These are phyloP conservation scores for Colletotrichum costaricense DNA, from an alignment of 2,329 filamentous ascomycete species.

Conservation along the genomic window DNA sequence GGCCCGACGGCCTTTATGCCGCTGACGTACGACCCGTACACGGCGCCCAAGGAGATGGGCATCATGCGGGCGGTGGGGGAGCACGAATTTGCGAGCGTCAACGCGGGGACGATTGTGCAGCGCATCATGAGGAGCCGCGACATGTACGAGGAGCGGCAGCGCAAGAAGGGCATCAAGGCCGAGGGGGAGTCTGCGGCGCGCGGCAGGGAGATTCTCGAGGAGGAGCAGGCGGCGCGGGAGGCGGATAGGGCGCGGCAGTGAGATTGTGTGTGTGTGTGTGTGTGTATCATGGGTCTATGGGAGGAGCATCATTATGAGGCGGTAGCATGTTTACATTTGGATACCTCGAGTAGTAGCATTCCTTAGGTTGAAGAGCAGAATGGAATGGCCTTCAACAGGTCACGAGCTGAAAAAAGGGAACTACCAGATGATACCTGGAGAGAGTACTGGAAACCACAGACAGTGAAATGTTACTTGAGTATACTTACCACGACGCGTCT, in stretches of 20 bases:
- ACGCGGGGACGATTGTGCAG: slow-evolving; percentile 91
- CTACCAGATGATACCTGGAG: neutral
- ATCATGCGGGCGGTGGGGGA: slow-evolving; percentile 84
- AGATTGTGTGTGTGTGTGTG: neutral
- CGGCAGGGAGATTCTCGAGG: slow-evolving; percentile 71
- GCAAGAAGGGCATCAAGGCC: slow-evolving; percentile 89
- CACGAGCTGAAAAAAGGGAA: neutral
- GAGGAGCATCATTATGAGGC: neutral
- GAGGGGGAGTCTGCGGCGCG: slow-evolving; percentile 76
- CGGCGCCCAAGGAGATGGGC: slow-evolving; percentile 81
- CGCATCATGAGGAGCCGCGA: slow-evolving; percentile 88
- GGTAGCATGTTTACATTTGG: slow-evolving; percentile 19
- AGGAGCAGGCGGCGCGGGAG: slow-evolving; percentile 64
- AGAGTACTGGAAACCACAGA: neutral
- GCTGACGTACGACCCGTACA: slow-evolving; percentile 82
- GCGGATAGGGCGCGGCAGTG: slow-evolving; percentile 44
- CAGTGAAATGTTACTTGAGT: neutral
- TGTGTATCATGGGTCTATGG: neutral
- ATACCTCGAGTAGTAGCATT: neutral
- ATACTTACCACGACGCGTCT: neutral
- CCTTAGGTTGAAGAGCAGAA: neutral
- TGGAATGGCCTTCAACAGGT: slow-evolving; percentile 35
- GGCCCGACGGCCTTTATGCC: slow-evolving; percentile 95
- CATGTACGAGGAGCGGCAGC: slow-evolving; percentile 91
- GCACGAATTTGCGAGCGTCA: slow-evolving; percentile 88